phyloP scores from a whole-genome alignment of 2,329 filamentous ascomycete genomes.

The Tympanopsis confertula region DNA sequence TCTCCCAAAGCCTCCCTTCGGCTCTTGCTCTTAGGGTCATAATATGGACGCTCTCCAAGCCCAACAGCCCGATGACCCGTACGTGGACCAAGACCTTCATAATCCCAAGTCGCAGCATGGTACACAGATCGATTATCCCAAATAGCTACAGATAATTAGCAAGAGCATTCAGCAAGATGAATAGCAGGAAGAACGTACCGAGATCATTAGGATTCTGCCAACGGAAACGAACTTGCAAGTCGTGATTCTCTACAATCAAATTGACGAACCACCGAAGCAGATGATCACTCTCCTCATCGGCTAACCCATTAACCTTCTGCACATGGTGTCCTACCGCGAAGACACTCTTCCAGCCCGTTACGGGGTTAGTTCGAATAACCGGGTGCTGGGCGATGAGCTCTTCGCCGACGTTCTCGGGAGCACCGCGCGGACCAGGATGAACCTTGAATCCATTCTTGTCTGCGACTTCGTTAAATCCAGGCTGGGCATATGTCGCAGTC shows the following conservation, averaged over 20 bases:
- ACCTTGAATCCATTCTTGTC: conserved; percentile 28
- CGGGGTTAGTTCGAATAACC: conserved; percentile 43
- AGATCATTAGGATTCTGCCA: conserved; percentile 33
- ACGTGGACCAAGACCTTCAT: conserved; percentile 31
- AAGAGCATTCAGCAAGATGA: background rate
- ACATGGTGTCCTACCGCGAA: conserved; percentile 40
- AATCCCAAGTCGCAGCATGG: conserved; percentile 42
- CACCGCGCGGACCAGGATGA: conserved; percentile 31
- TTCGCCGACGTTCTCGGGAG: conserved; percentile 35
- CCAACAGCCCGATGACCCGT: conserved; percentile 33
- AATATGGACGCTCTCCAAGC: conserved; percentile 36
- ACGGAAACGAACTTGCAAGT: conserved; percentile 35
- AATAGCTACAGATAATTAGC: conserved; percentile 21
- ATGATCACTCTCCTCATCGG: conserved; percentile 29
- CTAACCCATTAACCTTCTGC: conserved; percentile 35
- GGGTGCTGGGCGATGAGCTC: conserved; percentile 37
- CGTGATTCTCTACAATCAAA: conserved; percentile 40
- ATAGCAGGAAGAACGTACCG: conserved; percentile 9
- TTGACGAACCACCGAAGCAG: conserved; percentile 39
- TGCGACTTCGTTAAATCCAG: conserved; percentile 35
- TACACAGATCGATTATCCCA: conserved; percentile 45
- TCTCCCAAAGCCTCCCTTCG: conserved; percentile 24
- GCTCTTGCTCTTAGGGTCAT: conserved; percentile 32
- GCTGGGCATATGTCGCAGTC: conserved; percentile 40
- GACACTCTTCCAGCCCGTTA: conserved; percentile 44